Percentiles rank a stretch among this genome's conserved stretches.
Evolutionary conservation across 139 green algal genomes (phyloP).

Genomic region (Monoraphidium neglectum): DNA sequence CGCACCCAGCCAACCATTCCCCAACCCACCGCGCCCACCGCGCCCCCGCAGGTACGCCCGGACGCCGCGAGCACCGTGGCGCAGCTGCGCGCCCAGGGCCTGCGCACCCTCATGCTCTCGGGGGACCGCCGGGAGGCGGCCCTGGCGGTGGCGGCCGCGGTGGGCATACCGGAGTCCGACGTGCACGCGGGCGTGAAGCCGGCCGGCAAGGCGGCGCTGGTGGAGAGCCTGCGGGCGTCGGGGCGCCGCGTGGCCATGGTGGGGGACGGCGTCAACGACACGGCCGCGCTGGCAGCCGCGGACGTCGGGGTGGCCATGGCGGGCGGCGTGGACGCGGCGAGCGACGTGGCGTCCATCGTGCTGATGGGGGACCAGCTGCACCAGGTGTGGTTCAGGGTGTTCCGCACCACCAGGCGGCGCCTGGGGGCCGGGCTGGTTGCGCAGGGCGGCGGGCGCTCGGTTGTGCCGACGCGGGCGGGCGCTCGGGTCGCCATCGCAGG

Average conservation of each 20-base stretch:
- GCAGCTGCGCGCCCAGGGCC: conserved; percentile 41
- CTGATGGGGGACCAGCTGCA: conserved; percentile 77
- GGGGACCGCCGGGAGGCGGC: conserved; percentile 65
- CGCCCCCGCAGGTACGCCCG: conserved; percentile 46
- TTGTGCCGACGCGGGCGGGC: too few relatives aligned
- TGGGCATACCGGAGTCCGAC: conserved; percentile 57
- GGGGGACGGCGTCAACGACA: conserved; percentile 92
- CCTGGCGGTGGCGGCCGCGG: conserved; percentile 59
- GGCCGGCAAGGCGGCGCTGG: conserved; percentile 66
- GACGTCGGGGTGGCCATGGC: conserved; percentile 92
- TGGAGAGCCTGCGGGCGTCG: conserved; percentile 57
- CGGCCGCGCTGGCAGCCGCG: conserved; percentile 79
- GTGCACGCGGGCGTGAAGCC: conserved; percentile 71
- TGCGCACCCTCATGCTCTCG: conserved; percentile 74
- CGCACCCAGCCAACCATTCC: too few relatives aligned
- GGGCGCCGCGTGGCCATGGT: conserved; percentile 83
- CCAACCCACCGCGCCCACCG: too few relatives aligned
- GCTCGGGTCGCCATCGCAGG: too few relatives aligned
- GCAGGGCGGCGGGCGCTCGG: neutral
- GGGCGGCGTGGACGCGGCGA: conserved; percentile 65
- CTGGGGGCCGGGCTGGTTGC: too few relatives aligned
- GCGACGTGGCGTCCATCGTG: conserved; percentile 73
- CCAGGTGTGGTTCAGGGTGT: conserved; percentile 64
- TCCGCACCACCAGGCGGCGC: too few relatives aligned
- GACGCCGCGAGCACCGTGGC: conserved; percentile 58